These are phyloP conservation scores for carrot (Daucus carota) DNA, from an alignment of 129 eudicot species.

Conservation along the genomic window DNA sequence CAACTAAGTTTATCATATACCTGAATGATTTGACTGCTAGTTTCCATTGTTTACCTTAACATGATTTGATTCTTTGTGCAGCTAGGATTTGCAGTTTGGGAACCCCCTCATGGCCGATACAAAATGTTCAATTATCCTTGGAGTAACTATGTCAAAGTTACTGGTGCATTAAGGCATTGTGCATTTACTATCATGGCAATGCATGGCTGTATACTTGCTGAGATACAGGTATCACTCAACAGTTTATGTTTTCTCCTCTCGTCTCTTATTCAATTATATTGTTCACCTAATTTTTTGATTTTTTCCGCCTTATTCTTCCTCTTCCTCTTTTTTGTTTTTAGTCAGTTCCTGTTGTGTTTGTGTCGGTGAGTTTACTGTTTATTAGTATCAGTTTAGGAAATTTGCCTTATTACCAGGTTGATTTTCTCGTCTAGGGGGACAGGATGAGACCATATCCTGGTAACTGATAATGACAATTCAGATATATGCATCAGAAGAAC, in stretches of 20 bases:
- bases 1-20: background rate
- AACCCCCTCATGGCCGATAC: constrained; percentile 93
- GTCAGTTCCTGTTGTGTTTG: no score
- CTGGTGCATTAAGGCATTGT: constrained; percentile 83
- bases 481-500: background rate
- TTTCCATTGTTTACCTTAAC: background rate
- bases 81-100: constrained; percentile 78
- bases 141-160: constrained; percentile 63
- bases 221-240: constrained; percentile 55
- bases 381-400: no score
- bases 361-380: no score
- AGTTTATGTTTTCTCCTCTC: no score
- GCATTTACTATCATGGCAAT: constrained; percentile 81
- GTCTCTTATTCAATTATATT: no score
- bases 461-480: no score
- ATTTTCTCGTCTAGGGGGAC: background rate
- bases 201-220: constrained; percentile 88
- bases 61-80: constrained; percentile 22
- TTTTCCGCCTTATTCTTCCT: no score
- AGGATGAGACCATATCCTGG: background rate
- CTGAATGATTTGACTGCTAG: background rate
- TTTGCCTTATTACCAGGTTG: background rate
- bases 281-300: no score
- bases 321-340: no score
- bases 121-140: constrained; percentile 68